phyloP scores from a whole-genome alignment of 768 basidiomycete species.

The Termitomyces sp. region DNA sequence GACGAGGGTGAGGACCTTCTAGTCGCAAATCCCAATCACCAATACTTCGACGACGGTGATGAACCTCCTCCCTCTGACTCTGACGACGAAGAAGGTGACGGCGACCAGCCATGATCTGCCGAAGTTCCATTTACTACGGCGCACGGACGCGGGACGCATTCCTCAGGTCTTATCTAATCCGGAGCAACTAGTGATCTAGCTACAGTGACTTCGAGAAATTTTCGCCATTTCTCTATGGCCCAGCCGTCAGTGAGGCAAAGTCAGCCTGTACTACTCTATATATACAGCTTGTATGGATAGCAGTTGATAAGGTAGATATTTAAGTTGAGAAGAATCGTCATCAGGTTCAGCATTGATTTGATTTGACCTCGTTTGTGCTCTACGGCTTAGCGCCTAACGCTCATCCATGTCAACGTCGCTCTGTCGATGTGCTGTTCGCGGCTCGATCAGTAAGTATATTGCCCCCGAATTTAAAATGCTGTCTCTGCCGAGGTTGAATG shows the following conservation, averaged over 20 bases:
- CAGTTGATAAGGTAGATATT: too few relatives aligned
- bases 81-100: constrained; percentile 15
- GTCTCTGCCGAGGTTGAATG: neutral
- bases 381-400: too few relatives aligned
- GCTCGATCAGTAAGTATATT: constrained; percentile 41
- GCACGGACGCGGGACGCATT: too few relatives aligned
- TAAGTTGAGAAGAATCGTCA: too few relatives aligned
- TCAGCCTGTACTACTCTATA: too few relatives aligned
- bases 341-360: neutral
- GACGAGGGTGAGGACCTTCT: constrained; percentile 52
- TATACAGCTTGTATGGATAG: too few relatives aligned
- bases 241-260: too few relatives aligned
- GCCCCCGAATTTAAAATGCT: neutral
- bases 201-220: neutral
- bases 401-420: neutral
- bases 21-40: constrained; percentile 66
- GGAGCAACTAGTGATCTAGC: neutral
- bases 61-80: constrained; percentile 9
- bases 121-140: neutral
- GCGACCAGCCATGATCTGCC: neutral
- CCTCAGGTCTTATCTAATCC: neutral
- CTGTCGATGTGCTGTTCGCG: constrained; percentile 26
- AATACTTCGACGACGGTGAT: constrained; percentile 11
- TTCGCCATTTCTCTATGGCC: too few relatives aligned
- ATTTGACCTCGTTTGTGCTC: neutral